Percentiles rank a stretch among this genome's conserved stretches.
phyloP scores from a whole-genome alignment of 164 flowering plant genomes.

The Vitis amurensis region DNA sequence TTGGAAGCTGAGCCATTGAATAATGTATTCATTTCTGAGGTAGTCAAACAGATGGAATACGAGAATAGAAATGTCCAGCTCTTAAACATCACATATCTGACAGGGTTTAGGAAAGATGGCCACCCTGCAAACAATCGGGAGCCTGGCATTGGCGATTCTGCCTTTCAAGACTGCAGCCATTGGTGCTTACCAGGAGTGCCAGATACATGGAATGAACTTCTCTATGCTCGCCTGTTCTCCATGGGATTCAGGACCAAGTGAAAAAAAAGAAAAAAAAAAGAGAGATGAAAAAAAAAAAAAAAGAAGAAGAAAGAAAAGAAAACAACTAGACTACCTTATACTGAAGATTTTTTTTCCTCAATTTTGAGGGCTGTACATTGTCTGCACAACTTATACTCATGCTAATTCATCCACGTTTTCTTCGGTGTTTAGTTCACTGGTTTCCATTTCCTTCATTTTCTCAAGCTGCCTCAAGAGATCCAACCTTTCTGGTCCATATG shows the following conservation, averaged over 20 bases:
- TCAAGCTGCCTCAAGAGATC: constrained; percentile 94
- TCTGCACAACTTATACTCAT: constrained; percentile 17
- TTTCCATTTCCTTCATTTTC: constrained; percentile 81
- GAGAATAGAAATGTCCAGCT: constrained; percentile 33
- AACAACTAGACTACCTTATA: not conserved
- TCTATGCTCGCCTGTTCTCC: constrained; percentile 45
- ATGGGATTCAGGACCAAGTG: constrained; percentile 18
- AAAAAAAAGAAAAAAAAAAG: not conserved
- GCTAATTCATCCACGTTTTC: constrained; percentile 43
- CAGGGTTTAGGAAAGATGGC: constrained; percentile 65
- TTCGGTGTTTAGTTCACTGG: constrained; percentile 40
- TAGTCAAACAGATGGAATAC: constrained; percentile 39
- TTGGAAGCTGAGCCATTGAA: constrained; percentile 49
- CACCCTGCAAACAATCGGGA: constrained; percentile 65
- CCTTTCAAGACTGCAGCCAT: constrained; percentile 72
- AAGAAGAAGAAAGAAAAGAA: not conserved
- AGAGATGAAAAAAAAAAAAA: not conserved
- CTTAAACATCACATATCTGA: constrained; percentile 64
- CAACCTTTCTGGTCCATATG: constrained; percentile 87
- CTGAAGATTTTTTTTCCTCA: not conserved
- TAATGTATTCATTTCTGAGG: constrained; percentile 37
- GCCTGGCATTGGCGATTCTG: constrained; percentile 47
- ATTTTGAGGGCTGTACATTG: constrained; percentile 19
- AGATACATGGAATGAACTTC: constrained; percentile 70
- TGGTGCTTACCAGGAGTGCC: constrained; percentile 93